Conservation (phyloP, 1,284 basidiomycete genomes). For the Rhodotorula glutinis region DNA sequence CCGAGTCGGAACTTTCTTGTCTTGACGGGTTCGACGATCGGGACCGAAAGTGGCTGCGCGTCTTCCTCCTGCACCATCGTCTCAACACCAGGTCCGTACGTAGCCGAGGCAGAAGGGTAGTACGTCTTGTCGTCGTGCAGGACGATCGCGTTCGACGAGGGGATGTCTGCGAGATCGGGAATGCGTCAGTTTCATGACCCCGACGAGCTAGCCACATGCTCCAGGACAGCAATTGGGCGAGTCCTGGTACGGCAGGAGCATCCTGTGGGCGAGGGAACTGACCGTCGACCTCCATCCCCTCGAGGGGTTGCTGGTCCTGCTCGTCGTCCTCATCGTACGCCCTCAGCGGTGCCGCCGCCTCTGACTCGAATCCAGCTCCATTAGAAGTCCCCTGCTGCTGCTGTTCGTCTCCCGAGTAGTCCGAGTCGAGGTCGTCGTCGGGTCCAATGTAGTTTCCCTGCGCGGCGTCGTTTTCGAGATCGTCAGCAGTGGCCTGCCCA, state of each 20-base stretch:
- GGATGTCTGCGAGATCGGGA: conserved; percentile 20
- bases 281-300: conserved; percentile 79
- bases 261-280: conserved; percentile 43
- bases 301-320: conserved; percentile 53
- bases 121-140: conserved; percentile 96
- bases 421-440: conserved; percentile 60
- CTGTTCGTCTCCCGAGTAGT: conserved; percentile 41
- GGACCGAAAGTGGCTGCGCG: conserved; percentile 88
- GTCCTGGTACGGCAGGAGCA: not conserved
- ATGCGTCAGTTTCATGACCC: not conserved
- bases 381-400: conserved; percentile 45
- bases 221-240: too few species aligned
- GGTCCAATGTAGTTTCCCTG: conserved; percentile 88
- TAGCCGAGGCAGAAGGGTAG: conserved; percentile 86
- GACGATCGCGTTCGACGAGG: conserved; percentile 36
- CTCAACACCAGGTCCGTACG: conserved; percentile 92
- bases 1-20: conserved; percentile 79
- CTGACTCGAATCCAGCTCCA: conserved; percentile 12
- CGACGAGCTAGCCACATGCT: too few species aligned
- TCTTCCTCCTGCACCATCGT: conserved; percentile 98
- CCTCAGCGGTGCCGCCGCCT: conserved; percentile 46
- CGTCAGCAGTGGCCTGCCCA: too few species aligned
- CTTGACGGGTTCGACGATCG: conserved; percentile 93
- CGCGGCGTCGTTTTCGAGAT: not conserved
- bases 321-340: conserved; percentile 50